These are phyloP conservation scores for Suillus cothurnatus DNA, from an alignment of 768 basidiomycete genomes.

Conservation along the genomic window DNA sequence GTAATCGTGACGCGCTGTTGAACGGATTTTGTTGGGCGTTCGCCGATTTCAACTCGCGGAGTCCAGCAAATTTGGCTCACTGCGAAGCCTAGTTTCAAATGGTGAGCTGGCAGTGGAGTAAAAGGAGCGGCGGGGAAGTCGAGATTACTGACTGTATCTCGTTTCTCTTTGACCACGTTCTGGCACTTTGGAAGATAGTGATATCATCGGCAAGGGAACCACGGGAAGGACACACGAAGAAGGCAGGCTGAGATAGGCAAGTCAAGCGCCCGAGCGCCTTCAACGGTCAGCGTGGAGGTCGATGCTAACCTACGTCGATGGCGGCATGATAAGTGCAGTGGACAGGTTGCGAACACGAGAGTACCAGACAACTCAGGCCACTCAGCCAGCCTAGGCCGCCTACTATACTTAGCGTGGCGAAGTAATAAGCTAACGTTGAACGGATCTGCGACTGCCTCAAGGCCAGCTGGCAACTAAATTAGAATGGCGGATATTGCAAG, in stretches of 20 bases:
- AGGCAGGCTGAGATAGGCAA: conserved; percentile 5
- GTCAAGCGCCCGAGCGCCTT: not conserved
- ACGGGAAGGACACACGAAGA: not conserved
- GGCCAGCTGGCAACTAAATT: not conserved
- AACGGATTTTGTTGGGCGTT: not conserved
- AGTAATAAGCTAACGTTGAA: not conserved
- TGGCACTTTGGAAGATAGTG: not conserved
- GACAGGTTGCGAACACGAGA: not conserved
- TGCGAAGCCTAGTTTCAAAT: not conserved
- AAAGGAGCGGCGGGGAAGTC: not conserved
- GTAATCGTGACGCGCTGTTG: not conserved
- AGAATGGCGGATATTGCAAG: conserved; percentile 3
- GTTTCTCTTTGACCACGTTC: not conserved
- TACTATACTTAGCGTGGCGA: not conserved
- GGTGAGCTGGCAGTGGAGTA: not conserved
- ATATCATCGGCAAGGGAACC: conserved; percentile 4
- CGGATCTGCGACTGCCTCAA: conserved; percentile 1
- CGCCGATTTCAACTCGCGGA: not conserved
- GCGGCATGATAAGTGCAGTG: not conserved
- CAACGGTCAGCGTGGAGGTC: not conserved
- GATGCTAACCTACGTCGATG: not conserved
- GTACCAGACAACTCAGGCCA: not conserved
- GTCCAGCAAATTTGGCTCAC: not conserved
- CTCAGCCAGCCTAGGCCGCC: not conserved
- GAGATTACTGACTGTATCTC: not conserved